These are phyloP conservation scores for Dothidotthia symphoricarpi DNA, from an alignment of 2,329 filamentous ascomycete species.

Conservation along the genomic window DNA sequence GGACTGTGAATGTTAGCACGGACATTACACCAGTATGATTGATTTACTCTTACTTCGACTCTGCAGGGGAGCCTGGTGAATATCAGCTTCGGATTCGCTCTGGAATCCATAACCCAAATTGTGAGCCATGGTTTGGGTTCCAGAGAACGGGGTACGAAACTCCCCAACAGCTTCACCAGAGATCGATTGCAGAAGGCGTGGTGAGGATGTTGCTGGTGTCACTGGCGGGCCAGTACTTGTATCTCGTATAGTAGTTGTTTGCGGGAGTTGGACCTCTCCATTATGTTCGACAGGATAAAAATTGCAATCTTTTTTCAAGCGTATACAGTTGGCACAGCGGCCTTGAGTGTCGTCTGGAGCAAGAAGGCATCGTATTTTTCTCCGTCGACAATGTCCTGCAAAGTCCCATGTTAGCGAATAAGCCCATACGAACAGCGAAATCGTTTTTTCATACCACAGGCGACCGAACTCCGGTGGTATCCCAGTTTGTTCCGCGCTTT, in stretches of 20 bases:
- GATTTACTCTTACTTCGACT: slow-evolving; percentile 28
- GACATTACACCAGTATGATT: not conserved
- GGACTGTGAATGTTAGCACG: slow-evolving; percentile 26
- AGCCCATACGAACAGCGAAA: not conserved
- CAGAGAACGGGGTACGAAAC: slow-evolving; percentile 30
- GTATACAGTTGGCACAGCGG: slow-evolving; percentile 88
- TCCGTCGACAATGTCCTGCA: slow-evolving; percentile 81
- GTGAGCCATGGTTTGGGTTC: slow-evolving; percentile 10
- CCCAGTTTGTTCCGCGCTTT: slow-evolving; percentile 88
- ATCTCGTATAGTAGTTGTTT: slow-evolving; percentile 46
- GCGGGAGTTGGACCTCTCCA: slow-evolving; percentile 50
- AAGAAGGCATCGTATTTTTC: slow-evolving; percentile 89
- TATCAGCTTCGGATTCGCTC: slow-evolving; percentile 28
- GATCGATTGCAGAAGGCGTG: slow-evolving; percentile 32
- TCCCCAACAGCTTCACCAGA: slow-evolving; percentile 34
- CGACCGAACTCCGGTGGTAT: slow-evolving; percentile 92
- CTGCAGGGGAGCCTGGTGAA: slow-evolving; percentile 21
- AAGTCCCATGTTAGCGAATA: slow-evolving; percentile 18
- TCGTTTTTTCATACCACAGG: slow-evolving; percentile 74
- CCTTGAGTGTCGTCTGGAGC: slow-evolving; percentile 69
- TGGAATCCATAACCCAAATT: slow-evolving; percentile 26
- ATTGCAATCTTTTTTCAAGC: slow-evolving; percentile 89
- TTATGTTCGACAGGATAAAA: slow-evolving; percentile 86
- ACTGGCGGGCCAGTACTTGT: slow-evolving; percentile 43
- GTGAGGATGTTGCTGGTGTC: slow-evolving; percentile 52